Conservation (phyloP, 1,284 basidiomycete species). For the Phylloporus sp. region DNA sequence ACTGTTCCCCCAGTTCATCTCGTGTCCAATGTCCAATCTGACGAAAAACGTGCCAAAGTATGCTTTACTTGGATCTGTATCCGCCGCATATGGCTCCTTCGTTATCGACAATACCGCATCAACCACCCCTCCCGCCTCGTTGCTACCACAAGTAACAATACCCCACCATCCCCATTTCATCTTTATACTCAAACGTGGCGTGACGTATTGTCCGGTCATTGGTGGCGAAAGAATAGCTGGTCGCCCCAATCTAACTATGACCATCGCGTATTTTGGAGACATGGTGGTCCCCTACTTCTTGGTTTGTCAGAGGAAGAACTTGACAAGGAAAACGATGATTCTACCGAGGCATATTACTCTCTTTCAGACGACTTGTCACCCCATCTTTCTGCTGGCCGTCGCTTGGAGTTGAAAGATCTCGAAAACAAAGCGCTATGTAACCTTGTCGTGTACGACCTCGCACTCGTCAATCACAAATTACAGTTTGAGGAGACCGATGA, state of each 20-base stretch:
- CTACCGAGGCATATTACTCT: background rate
- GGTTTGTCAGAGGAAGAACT: constrained; percentile 4
- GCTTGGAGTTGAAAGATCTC: constrained; percentile 10
- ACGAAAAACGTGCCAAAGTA: constrained; percentile 6
- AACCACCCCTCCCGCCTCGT: background rate
- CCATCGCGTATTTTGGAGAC: constrained; percentile 3
- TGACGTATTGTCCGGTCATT: constrained; percentile 5
- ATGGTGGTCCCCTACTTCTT: background rate
- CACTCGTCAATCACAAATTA: constrained; percentile 6
- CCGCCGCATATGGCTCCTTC: constrained; percentile 1
- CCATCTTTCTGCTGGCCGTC: background rate
- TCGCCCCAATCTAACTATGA: background rate
- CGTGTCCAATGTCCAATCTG: constrained; percentile 7
- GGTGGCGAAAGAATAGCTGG: no score
- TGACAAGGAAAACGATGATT: background rate
- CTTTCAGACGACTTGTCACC: background rate
- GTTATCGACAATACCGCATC: no score
- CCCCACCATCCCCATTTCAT: constrained; percentile 9
- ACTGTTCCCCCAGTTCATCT: constrained; percentile 4
- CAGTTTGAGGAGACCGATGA: constrained; percentile 12
- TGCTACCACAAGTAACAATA: background rate
- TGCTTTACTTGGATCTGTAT: constrained; percentile 15
- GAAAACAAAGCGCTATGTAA: constrained; percentile 11
- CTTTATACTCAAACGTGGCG: constrained; percentile 11
- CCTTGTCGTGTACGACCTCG: constrained; percentile 10